Evolutionary conservation across 495 filamentous ascomycete species (phyloP), one percentile per base, ranked within the genome.

Genomic region (Podospora conica): DNA sequence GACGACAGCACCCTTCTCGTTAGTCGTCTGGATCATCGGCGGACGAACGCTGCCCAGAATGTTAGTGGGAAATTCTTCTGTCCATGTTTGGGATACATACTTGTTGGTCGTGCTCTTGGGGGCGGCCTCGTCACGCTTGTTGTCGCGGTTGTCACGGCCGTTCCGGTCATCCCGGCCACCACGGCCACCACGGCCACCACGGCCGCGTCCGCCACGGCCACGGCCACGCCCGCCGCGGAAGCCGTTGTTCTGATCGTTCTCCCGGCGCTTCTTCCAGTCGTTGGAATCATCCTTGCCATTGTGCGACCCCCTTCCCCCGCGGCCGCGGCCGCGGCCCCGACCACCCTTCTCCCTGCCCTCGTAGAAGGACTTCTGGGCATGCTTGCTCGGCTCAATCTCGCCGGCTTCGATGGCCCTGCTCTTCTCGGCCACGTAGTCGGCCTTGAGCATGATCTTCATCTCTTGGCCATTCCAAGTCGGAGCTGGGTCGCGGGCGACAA

Each of bases 361-460:
- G 58, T 65, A 79, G 64, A 78, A 79, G 0, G 70, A 57, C 28
- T 62, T 29, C 28, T 65, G 60, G 24, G 65, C 64, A 58, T 54
- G 55, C 31, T 65, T 68, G 55, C 77, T 84, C 54, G 87, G 84
- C 70, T 85, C 77, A 53, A 96, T 76, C 55, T 84, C 85, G 28
- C 91, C 93, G 9, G 87, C 84, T 67, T 86, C 83, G 77, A 96
- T 96, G 25, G 91, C 87, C 61, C 85, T 75, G 40, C 83, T 82
- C 82, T 97, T 96, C 74, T 86, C 83, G 24, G 91, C 86, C 61
- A 88, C 85, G 75, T 98, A 98, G n/a, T 87, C 87, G 68, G 85
- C 85, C 87, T 98, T 98, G 77, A 85, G 87, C 83, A 88, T 91
- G 79, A 96, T 88, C 65, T 83, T 63, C 10, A 98, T 81, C 15